These are phyloP conservation scores for Melampsora abietis-canadensis DNA, from an alignment of 1,284 basidiomycete species.

Conservation along the genomic window DNA sequence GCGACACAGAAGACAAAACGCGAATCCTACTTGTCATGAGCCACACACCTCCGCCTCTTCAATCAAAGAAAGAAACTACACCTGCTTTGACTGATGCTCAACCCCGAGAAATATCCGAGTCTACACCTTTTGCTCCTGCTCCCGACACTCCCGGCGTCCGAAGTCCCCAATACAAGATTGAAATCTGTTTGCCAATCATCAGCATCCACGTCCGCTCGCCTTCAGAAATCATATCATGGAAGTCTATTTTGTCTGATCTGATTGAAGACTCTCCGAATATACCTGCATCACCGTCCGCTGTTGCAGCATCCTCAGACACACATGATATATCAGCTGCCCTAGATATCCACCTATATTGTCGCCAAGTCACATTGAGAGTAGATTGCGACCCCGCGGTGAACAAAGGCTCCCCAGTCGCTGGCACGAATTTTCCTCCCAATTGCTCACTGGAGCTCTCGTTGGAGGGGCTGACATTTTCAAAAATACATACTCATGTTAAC, in stretches of 20 bases:
- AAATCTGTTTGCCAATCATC: conserved; percentile 25
- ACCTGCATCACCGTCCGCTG: background rate
- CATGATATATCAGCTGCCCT: background rate
- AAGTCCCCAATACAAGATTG: conserved; percentile 16
- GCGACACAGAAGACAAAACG: background rate
- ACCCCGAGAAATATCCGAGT: background rate
- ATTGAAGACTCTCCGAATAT: background rate
- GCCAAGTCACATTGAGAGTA: background rate
- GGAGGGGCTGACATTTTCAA: background rate
- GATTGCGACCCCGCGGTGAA: background rate
- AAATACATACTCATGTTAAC: background rate
- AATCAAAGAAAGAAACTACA: background rate
- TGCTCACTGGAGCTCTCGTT: background rate
- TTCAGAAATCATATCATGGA: background rate
- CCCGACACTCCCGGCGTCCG: background rate
- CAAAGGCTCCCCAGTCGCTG: background rate
- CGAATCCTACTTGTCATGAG: background rate
- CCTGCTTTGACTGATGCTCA: background rate
- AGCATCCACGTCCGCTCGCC: conserved; percentile 12
- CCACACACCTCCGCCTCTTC: background rate
- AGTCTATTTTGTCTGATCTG: background rate
- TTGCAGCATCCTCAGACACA: background rate
- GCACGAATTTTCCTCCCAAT: background rate
- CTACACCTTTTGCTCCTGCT: background rate
- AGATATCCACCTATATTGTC: background rate